phyloP scores from a whole-genome alignment of 129 eudicot species.

The Tanacetum coccineum region DNA sequence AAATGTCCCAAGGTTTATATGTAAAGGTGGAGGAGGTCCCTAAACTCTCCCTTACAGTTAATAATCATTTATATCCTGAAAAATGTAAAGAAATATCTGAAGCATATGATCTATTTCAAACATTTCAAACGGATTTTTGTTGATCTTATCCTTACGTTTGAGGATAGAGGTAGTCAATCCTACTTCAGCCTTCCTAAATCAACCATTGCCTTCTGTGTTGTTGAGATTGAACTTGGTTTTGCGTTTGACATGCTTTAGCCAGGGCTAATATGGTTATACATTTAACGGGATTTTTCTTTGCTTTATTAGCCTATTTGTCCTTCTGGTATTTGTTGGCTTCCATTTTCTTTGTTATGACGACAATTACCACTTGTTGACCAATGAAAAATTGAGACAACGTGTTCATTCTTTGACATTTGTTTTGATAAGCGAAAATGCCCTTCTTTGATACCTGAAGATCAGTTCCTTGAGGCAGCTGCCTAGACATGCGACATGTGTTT shows the following conservation, averaged over 20 bases:
- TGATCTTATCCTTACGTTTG: conserved; percentile 56
- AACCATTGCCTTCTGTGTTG: conserved; percentile 31
- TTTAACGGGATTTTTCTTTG: conserved; percentile 33
- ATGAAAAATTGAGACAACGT: too few relatives aligned
- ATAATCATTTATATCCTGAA: conserved; percentile 8
- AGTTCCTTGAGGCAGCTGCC: too few relatives aligned
- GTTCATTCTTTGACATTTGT: too few relatives aligned
- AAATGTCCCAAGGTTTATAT: conserved; percentile 45
- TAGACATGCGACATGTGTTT: too few relatives aligned
- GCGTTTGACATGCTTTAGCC: conserved; percentile 52
- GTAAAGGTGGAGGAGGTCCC: conserved; percentile 38
- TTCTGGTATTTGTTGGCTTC: conserved; percentile 26
- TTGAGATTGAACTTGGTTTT: conserved; percentile 56
- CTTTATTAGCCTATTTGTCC: not conserved
- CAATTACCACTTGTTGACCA: conserved; percentile 17
- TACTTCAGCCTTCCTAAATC: conserved; percentile 27
- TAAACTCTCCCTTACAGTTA: conserved; percentile 28
- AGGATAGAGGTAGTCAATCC: conserved; percentile 40
- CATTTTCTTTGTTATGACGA: conserved; percentile 15
- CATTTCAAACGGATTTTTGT: conserved; percentile 53
- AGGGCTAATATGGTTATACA: conserved; percentile 39
- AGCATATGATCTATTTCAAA: conserved; percentile 35
- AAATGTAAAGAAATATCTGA: conserved; percentile 18
- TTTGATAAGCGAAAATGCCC: too few relatives aligned
- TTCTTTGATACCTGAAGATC: too few relatives aligned